Conservation (phyloP, 2,329 filamentous ascomycete species). For the Sporothrix dimorphospora region DNA sequence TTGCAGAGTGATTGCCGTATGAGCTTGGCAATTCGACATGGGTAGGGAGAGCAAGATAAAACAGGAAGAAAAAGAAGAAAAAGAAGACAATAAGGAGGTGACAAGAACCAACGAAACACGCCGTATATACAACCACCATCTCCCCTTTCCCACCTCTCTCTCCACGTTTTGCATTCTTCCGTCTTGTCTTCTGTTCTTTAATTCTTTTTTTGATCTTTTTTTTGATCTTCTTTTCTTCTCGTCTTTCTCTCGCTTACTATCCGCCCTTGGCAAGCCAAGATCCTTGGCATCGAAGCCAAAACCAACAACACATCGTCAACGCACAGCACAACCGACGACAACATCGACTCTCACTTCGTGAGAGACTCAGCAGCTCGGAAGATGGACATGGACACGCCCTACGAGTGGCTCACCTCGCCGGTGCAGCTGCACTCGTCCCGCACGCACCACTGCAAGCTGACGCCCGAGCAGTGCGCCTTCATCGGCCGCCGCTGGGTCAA, state of each 20-base stretch:
- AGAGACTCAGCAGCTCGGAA: too few species aligned
- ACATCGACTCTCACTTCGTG: not conserved
- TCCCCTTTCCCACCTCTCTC: not conserved
- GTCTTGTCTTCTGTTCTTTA: not conserved
- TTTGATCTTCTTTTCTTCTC: not conserved
- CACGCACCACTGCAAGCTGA: constrained; percentile 42
- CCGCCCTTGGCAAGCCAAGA: not conserved
- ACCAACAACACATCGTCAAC: not conserved
- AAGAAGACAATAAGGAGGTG: not conserved
- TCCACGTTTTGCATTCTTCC: not conserved
- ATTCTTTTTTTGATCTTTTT: not conserved
- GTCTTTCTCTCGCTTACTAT: not conserved
- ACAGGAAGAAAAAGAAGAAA: not conserved
- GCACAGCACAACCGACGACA: not conserved
- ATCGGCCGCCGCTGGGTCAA: constrained; percentile 48
- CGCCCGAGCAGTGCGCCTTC: constrained; percentile 50
- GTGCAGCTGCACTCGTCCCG: constrained; percentile 47
- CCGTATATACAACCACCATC: constrained; percentile 18
- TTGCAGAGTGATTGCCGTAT: not conserved
- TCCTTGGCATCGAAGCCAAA: not conserved
- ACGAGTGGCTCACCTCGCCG: constrained; percentile 46
- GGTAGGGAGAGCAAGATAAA: not conserved
- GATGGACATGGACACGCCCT: constrained; percentile 25
- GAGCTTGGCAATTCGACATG: not conserved
- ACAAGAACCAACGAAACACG: not conserved